phyloP scores from a whole-genome alignment of 352 stramenopile genomes.

The Globisporangium splendens region DNA sequence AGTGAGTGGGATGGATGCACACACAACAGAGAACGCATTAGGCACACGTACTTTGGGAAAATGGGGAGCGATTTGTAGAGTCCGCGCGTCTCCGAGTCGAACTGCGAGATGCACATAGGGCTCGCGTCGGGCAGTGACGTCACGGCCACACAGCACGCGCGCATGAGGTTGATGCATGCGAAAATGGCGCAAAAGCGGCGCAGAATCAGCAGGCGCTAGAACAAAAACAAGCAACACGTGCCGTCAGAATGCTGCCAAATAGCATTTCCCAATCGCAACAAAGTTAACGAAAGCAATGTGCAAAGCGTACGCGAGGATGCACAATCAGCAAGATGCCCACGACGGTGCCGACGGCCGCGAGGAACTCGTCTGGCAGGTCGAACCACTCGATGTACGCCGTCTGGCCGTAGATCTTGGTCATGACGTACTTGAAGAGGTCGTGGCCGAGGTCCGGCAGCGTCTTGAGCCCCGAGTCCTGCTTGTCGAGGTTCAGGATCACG shows the following conservation, averaged over 20 bases:
- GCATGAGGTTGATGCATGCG: conserved; percentile 83
- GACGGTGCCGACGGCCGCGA: conserved; percentile 62
- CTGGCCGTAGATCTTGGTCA: conserved; percentile 80
- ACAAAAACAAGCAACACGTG: conserved; percentile 6
- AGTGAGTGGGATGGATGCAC: neutral
- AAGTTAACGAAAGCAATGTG: neutral
- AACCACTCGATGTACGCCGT: conserved; percentile 85
- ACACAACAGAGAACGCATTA: neutral
- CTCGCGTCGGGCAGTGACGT: conserved; percentile 85
- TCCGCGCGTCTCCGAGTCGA: conserved; percentile 49
- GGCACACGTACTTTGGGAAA: conserved; percentile 70
- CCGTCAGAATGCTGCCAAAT: no score
- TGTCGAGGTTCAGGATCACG: conserved; percentile 65
- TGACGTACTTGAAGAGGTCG: conserved; percentile 85
- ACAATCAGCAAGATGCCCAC: conserved; percentile 67
- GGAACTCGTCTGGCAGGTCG: conserved; percentile 81
- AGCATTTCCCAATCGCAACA: neutral
- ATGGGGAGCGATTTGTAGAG: conserved; percentile 83
- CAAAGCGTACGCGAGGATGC: conserved; percentile 65
- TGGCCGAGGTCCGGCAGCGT: conserved; percentile 82
- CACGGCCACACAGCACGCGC: conserved; percentile 81
- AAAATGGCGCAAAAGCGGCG: conserved; percentile 84
- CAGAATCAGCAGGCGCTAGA: conserved; percentile 74
- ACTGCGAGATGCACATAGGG: conserved; percentile 86
- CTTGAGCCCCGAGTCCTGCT: conserved; percentile 58